Evolutionary conservation across 441 rosid genomes (phyloP), one percentile per base, ranked within the genome.

Genomic region (Hura crepitans): DNA sequence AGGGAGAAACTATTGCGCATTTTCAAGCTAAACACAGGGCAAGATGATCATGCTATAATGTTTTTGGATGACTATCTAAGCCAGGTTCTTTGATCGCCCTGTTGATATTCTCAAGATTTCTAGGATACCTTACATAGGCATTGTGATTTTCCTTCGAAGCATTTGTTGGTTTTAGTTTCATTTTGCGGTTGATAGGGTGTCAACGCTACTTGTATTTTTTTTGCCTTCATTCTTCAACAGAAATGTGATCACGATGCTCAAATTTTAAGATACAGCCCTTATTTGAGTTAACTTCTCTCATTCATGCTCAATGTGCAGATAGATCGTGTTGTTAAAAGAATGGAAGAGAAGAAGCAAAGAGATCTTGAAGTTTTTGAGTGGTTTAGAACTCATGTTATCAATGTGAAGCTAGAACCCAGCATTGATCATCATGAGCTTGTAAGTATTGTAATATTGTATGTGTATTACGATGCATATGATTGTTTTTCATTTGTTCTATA

Each of bases 41-140:
- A 95, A 79, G 91, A 95, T 79, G 98, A 95, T 79, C 97, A 92
- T 70, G 99, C 86, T 1, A 80, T 92, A 27, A 85, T 95, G 89
- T 91, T 92, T 78, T 70, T 83, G 70, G 96, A 91, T 74, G 97
- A 92, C 83, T 92, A 92, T 75, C 78, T 87, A 75, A 78, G 72
- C 68, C 96, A 91, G 96, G 97, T 89, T 77, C 12, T 80, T 68
- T 70, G 37, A 37, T 62, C 65, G 46, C 50, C 20, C 35, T 51
- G 37, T 61, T 18, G 15, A 39, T 10, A 1, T 65, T 18, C 31
- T 27, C 14, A 18, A 65, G 65, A 33, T 54, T 53, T 31, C 51
- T 66, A 55, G 69, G 68, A 50, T 12, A 11, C 35, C 31, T 62
- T 42, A 22, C 25, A n/a, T 49, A 17, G 28, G 27, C 27, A 8